Base-by-base conservation (phyloP, 1,284 basidiomycete genomes). In the Moniliophthora roreri region DNA sequence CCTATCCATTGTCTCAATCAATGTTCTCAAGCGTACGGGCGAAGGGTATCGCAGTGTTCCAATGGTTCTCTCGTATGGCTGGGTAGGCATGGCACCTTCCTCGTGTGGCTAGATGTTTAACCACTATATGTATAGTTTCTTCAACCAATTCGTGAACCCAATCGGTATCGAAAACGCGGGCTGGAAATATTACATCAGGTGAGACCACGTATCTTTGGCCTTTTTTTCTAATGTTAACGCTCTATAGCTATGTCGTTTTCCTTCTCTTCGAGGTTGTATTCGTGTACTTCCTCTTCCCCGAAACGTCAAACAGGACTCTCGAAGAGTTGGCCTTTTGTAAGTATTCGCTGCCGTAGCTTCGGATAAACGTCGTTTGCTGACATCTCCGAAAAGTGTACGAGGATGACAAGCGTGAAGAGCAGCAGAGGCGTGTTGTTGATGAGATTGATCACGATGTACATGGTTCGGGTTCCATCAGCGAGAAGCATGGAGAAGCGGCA, bases 61-160 rank as follows among this genome's bases (percentile, higher is more conserved):
- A 81, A 58, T 75, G 70, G 67, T 76, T 71, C 65, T 70, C 78
- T 44, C 77, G 80, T 37, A 69, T 73, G 35, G 78, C 81, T 3
- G 73, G 28, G 28, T 32, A 32, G 11, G 28, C n/a, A n/a, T 32
- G 6, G 28, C 7, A 32, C 11, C 6, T 6, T 6, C 28, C 11
- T 6, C 11, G 28, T 32, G 11, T 32, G 7, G 6, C 28, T 32
- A 6, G 7, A 11, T 6, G 28, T 32, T 32, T 32, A 6, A 32
- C 6, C 28, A 32, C n/a, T 32, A 32, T 32, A 32, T 32, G 28
- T 32, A 32, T 32, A 32, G 77, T 4, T 80, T 77, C 60, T 79
- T 82, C 69, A 84, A 83, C 60, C 79, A 81, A 59, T 84, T 78
- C 63, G 77, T 80, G 47, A 82, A 82, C 64, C 80, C 80, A 1